Evolutionary conservation across 2,329 filamentous ascomycete genomes (phyloP).

Genomic region (Ophiocordyceps camponoti-floridani): DNA sequence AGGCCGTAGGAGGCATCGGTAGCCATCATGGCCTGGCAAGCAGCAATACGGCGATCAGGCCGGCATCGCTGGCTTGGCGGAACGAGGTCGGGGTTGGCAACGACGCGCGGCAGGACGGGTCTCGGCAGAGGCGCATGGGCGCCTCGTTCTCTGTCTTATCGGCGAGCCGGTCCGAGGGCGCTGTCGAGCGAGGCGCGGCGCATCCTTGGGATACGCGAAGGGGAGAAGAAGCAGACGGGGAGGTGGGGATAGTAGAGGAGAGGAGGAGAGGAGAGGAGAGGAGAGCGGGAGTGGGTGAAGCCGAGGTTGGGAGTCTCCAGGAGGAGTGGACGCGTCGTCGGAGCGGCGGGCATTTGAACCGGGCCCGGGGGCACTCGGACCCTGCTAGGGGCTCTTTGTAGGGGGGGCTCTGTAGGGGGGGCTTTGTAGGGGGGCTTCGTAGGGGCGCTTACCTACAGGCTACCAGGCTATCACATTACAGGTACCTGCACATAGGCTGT

Average conservation of each 20-base stretch:
- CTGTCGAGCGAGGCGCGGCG: background rate
- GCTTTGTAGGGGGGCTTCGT: background rate
- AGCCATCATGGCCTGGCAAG: conserved; percentile 10
- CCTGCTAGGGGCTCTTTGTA: background rate
- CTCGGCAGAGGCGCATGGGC: background rate
- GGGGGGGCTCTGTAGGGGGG: background rate
- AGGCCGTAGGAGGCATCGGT: conserved; percentile 12
- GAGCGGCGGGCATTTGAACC: too few species aligned
- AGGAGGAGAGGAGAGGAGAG: too few species aligned
- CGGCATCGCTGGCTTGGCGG: background rate
- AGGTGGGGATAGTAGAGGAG: too few species aligned
- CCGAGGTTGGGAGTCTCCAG: too few species aligned
- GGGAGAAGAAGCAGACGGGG: too few species aligned
- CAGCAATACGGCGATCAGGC: background rate
- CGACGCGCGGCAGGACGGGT: background rate
- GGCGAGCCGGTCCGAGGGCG: background rate
- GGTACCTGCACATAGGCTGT: too few species aligned
- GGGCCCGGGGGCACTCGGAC: background rate
- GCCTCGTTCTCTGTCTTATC: background rate
- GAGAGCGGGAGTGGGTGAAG: too few species aligned
- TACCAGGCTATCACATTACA: too few species aligned
- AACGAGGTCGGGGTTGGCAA: background rate
- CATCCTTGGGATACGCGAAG: background rate
- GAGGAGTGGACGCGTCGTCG: too few species aligned
- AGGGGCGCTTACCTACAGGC: too few species aligned